A percentile compares a stretch with the other conserved stretches of the same genome.
Conservation (phyloP, 768 basidiomycete species). For the Xerocomus spinulosus region DNA sequence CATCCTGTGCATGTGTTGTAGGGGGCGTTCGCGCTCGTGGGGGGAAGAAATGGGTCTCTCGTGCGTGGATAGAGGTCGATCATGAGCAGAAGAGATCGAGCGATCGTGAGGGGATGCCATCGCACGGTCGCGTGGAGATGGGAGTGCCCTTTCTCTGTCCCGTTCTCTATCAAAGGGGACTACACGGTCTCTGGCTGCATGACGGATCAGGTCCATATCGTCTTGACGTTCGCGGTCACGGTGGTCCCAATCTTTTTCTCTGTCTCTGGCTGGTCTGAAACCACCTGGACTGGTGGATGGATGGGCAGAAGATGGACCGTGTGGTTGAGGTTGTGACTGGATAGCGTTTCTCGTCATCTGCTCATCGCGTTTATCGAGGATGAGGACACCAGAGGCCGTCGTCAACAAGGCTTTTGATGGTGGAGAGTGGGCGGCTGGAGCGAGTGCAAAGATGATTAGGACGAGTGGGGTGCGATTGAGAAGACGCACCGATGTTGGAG, state of each 20-base stretch:
- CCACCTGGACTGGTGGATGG: constrained; percentile 20
- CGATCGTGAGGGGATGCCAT: constrained; percentile 25
- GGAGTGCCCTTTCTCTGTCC: constrained; percentile 20
- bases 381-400: constrained; percentile 23
- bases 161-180: constrained; percentile 26
- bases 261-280: constrained; percentile 24
- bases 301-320: constrained; percentile 15
- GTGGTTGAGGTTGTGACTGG: constrained; percentile 16
- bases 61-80: constrained; percentile 20
- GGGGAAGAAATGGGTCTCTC: constrained; percentile 22
- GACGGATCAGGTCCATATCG: constrained; percentile 26
- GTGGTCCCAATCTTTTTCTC: constrained; percentile 25
- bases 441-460: constrained; percentile 3
- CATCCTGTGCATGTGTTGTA: constrained; percentile 21
- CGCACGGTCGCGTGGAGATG: constrained; percentile 24
- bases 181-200: constrained; percentile 23
- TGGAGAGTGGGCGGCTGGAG: constrained; percentile 27
- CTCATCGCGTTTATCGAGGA: constrained; percentile 30
- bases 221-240: constrained; percentile 28
- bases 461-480: not conserved
- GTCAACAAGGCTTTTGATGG: constrained; percentile 24
- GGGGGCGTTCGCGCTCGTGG: constrained; percentile 24
- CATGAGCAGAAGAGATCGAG: constrained; percentile 15
- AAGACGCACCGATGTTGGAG: constrained; percentile 23
- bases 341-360: constrained; percentile 24